These are phyloP conservation scores for Trichaptum fuscoviolaceum DNA, from an alignment of 768 basidiomycete species.

Conservation along the genomic window DNA sequence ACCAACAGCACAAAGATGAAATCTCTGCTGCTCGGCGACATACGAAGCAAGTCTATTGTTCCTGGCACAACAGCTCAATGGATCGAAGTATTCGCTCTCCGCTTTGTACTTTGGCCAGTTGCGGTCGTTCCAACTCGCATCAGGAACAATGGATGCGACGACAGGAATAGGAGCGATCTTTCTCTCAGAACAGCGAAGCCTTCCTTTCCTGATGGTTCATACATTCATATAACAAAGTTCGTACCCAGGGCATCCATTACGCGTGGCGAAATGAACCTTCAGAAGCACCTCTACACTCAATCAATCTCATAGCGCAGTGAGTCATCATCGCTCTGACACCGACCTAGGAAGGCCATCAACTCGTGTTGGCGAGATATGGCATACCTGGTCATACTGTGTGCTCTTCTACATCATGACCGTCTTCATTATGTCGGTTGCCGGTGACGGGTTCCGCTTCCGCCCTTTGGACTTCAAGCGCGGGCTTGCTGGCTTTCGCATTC, in stretches of 20 bases:
- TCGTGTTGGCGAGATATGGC: neutral
- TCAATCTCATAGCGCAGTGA: neutral
- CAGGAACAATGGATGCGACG: neutral
- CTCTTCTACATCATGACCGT: neutral
- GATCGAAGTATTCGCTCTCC: neutral
- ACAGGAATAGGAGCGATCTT: neutral
- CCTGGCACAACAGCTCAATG: neutral
- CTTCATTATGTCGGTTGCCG: neutral
- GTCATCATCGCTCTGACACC: neutral
- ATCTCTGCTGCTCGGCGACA: neutral
- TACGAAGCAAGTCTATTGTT: neutral
- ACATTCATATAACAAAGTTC: neutral
- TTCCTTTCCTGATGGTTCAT: neutral
- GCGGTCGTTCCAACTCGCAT: neutral
- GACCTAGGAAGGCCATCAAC: neutral
- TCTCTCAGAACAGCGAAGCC: neutral
- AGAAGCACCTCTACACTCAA: neutral
- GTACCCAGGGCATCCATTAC: neutral
- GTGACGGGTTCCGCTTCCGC: neutral
- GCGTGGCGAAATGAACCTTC: neutral
- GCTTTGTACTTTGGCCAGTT: too few relatives aligned
- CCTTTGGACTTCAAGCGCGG: neutral
- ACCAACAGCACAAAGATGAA: too few relatives aligned
- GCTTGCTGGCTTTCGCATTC: neutral
- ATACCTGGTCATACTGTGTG: neutral